Conservation (phyloP, 768 basidiomycete genomes). For the Asterophora parasitica region DNA sequence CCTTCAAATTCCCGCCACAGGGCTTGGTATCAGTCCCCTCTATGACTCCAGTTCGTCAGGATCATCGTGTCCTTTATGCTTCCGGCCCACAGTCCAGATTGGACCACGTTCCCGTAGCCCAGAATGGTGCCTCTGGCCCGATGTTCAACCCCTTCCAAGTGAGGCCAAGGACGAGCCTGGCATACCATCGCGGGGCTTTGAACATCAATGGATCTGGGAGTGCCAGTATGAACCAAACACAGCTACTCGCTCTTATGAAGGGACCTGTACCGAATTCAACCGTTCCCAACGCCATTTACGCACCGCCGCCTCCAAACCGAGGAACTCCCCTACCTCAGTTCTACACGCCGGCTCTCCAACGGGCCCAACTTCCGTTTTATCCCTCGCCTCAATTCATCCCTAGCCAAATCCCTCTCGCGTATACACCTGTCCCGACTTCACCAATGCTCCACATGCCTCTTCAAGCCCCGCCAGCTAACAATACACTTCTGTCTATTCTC, state of each 20-base stretch:
- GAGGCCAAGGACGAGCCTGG: constrained; percentile 45
- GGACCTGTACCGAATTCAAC: constrained; percentile 16
- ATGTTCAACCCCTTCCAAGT: constrained; percentile 35
- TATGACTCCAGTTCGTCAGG: constrained; percentile 17
- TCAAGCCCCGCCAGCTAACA: constrained; percentile 7
- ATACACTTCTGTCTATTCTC: constrained; percentile 17
- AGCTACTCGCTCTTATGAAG: constrained; percentile 42
- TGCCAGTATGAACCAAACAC: constrained; percentile 48
- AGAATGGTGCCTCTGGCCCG: not conserved
- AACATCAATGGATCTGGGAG: constrained; percentile 28
- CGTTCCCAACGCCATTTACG: not conserved
- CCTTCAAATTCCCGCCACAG: constrained; percentile 15
- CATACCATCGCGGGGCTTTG: constrained; percentile 31
- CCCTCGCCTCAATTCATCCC: not conserved
- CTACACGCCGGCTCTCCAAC: not conserved
- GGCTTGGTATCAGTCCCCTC: constrained; percentile 23
- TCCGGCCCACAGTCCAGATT: constrained; percentile 13
- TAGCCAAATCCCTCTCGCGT: not conserved
- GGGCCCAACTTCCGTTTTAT: not conserved
- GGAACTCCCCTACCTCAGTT: not conserved
- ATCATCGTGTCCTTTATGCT: constrained; percentile 31
- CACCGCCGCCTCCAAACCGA: not conserved
- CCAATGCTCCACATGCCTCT: not conserved
- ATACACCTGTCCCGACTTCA: not conserved
- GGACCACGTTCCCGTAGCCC: not conserved